Conservation (phyloP, 768 basidiomycete genomes). For the Suillus subalutaceus region DNA sequence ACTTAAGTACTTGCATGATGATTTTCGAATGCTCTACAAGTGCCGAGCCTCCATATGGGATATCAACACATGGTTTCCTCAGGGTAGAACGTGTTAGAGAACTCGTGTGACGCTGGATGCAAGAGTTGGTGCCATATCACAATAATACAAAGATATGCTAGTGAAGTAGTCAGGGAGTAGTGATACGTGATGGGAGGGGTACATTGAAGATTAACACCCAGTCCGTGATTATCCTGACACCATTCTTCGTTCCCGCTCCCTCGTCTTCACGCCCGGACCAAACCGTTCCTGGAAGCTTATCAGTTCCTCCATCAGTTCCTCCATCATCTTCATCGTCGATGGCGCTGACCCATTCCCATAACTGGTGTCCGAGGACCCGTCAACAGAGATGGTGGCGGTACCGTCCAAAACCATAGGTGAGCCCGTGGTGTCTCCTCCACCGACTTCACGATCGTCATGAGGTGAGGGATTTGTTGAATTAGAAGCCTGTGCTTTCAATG, state of each 20-base stretch:
- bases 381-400: conserved; percentile 15
- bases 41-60: not conserved
- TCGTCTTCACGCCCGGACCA: conserved; percentile 56
- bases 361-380: conserved; percentile 15
- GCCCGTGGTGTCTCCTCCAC: conserved; percentile 17
- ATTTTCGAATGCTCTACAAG: not conserved
- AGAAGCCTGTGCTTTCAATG: conserved; percentile 14
- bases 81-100: not conserved
- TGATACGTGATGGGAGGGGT: conserved; percentile 1
- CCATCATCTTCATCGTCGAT: conserved; percentile 81
- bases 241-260: conserved; percentile 56
- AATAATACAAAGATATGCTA: conserved; percentile 12
- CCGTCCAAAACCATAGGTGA: conserved; percentile 40
- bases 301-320: conserved; percentile 87
- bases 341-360: conserved; percentile 15
- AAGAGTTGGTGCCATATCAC: conserved; percentile 6
- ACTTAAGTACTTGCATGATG: not conserved
- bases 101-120: not conserved
- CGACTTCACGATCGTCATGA: conserved; percentile 21
- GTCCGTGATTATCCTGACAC: conserved; percentile 29
- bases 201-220: conserved; percentile 21
- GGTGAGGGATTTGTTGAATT: conserved; percentile 13
- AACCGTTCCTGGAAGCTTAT: conserved; percentile 89
- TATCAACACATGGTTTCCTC: not conserved
- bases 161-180: conserved; percentile 5